Evolutionary conservation across 768 basidiomycete species (phyloP).

Genomic region (Phlegmacium glaucopus): DNA sequence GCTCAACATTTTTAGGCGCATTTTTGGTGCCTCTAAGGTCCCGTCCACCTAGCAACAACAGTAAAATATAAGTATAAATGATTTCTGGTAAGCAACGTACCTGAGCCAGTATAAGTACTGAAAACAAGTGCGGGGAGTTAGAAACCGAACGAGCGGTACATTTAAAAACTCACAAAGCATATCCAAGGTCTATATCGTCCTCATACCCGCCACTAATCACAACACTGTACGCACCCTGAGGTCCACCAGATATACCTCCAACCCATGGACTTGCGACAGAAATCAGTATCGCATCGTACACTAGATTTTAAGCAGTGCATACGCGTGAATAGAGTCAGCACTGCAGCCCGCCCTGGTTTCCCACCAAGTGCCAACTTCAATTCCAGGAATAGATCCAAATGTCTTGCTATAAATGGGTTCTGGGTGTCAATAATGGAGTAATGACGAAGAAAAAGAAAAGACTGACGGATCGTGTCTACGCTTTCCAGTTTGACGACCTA

Average conservation of each 20-base stretch:
- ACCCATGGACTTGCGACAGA: conserved; percentile 64
- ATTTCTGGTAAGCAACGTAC: conserved; percentile 25
- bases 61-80: background rate
- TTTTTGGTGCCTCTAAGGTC: conserved; percentile 82
- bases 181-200: conserved; percentile 79
- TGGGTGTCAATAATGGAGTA: background rate
- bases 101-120: conserved; percentile 82
- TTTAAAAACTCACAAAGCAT: conserved; percentile 66
- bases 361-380: conserved; percentile 86
- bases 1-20: conserved; percentile 77
- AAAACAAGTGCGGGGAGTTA: background rate
- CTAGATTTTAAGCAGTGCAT: conserved; percentile 24
- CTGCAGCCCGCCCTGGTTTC: conserved; percentile 67
- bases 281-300: background rate
- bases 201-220: conserved; percentile 89
- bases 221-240: conserved; percentile 76
- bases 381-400: conserved; percentile 77
- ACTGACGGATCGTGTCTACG: conserved; percentile 54
- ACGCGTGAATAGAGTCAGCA: conserved; percentile 82
- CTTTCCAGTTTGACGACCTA: conserved; percentile 33
- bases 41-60: conserved; percentile 58
- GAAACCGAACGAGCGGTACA: background rate
- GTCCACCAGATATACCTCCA: conserved; percentile 69
- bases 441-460: conserved; percentile 7
- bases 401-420: conserved; percentile 52